Percentiles rank a stretch among this genome's conserved stretches.
Conservation (phyloP, 495 filamentous ascomycete species). For the Aspergillus taichungensis region DNA sequence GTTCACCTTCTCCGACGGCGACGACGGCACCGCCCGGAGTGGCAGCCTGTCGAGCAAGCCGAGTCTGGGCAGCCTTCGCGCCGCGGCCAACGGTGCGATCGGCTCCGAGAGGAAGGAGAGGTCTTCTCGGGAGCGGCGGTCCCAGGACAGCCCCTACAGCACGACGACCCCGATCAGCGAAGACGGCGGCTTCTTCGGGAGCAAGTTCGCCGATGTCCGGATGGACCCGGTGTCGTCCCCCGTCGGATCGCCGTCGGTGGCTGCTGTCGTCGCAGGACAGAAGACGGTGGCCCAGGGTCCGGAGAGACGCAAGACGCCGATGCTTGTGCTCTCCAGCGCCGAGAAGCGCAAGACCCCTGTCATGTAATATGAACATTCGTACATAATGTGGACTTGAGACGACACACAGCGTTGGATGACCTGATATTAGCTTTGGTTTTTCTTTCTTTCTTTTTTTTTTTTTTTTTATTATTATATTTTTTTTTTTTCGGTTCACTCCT, state of each 20-base stretch:
- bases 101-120: constrained; percentile 69
- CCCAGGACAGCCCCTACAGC: constrained; percentile 35
- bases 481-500: constrained; percentile 1
- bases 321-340: constrained; percentile 78
- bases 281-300: constrained; percentile 37
- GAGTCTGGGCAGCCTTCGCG: constrained; percentile 71
- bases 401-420: constrained; percentile 19
- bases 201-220: constrained; percentile 43
- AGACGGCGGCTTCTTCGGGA: constrained; percentile 52
- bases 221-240: constrained; percentile 28
- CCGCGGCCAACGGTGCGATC: constrained; percentile 72
- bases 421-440: constrained; percentile 6
- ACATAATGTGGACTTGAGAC: constrained; percentile 35
- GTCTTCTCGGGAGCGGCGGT: constrained; percentile 52
- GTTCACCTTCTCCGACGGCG: constrained; percentile 72
- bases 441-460: constrained; percentile 5
- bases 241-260: constrained; percentile 33
- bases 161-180: constrained; percentile 46
- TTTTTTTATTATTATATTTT: constrained; percentile 1
- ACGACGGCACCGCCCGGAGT: constrained; percentile 72
- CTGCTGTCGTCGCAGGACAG: constrained; percentile 40
- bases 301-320: constrained; percentile 69
- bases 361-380: constrained; percentile 32
- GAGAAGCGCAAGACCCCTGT: constrained; percentile 83
- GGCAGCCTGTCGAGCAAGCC: constrained; percentile 73